These are phyloP conservation scores for Thermothielavioides terrestris DNA, from an alignment of 495 filamentous ascomycete genomes.

Conservation along the genomic window DNA sequence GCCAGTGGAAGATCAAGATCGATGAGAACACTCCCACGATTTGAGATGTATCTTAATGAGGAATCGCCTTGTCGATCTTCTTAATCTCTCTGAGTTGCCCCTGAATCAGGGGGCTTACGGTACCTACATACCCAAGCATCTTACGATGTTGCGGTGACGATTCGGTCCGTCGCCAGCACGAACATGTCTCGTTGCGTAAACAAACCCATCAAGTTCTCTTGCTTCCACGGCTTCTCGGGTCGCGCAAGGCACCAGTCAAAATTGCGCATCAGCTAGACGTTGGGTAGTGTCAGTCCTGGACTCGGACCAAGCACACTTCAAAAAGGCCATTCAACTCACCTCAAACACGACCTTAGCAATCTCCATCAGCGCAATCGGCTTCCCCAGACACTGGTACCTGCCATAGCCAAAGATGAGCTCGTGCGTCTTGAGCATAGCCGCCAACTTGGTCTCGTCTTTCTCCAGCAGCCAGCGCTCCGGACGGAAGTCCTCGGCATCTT, in stretches of 20 bases:
- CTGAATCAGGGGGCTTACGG: too few relatives aligned
- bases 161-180: neutral
- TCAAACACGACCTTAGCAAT: neutral
- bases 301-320: too few relatives aligned
- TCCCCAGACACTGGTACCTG: neutral
- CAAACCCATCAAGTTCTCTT: neutral
- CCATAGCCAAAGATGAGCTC: neutral
- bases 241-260: neutral
- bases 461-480: neutral
- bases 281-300: too few relatives aligned
- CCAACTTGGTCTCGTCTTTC: neutral
- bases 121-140: too few relatives aligned
- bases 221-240: neutral
- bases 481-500: neutral
- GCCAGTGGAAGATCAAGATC: slow-evolving; percentile 32
- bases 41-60: too few relatives aligned
- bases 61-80: too few relatives aligned
- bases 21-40: slow-evolving; percentile 27
- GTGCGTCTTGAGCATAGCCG: neutral
- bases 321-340: too few relatives aligned
- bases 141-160: too few relatives aligned
- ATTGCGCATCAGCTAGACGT: neutral
- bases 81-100: too few relatives aligned
- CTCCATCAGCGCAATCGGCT: neutral
- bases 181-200: neutral